Percentiles rank a stretch among this genome's conserved stretches.
Conservation (phyloP, 169 alveolate species). For the Eimeria acervulina region DNA sequence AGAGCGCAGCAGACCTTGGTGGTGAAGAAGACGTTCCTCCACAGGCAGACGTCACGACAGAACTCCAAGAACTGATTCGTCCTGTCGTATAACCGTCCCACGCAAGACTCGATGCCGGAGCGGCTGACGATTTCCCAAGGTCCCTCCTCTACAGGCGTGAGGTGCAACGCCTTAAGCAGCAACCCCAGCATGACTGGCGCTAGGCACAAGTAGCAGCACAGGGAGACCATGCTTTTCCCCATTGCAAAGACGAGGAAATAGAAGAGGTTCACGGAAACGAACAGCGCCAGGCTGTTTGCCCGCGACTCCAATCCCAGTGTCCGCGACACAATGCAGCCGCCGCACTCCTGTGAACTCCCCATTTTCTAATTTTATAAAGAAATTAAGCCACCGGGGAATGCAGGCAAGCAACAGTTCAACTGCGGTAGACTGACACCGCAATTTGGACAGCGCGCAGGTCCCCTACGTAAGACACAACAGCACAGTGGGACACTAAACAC, state of each 20-base stretch:
- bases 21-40: conserved; percentile 62
- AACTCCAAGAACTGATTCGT: conserved; percentile 65
- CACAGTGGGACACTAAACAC: background rate
- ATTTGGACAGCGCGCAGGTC: background rate
- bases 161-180: conserved; percentile 62
- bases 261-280: conserved; percentile 60
- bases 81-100: conserved; percentile 51
- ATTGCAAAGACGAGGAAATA: conserved; percentile 77
- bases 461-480: background rate
- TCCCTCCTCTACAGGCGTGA: conserved; percentile 69
- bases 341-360: conserved; percentile 38
- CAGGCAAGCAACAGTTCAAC: background rate
- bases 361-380: background rate
- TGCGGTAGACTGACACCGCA: conserved; percentile 37
- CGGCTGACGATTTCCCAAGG: conserved; percentile 78
- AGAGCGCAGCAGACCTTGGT: conserved; percentile 76
- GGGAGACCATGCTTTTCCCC: conserved; percentile 76
- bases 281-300: conserved; percentile 67
- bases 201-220: conserved; percentile 65
- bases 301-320: conserved; percentile 51
- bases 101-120: background rate
- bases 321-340: conserved; percentile 63
- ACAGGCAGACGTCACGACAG: conserved; percentile 63
- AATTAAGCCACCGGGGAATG: background rate
- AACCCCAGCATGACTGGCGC: conserved; percentile 73